Evolutionary conservation across 2,329 filamentous ascomycete species (phyloP).

Genomic region (Davidsoniella eucalypti): DNA sequence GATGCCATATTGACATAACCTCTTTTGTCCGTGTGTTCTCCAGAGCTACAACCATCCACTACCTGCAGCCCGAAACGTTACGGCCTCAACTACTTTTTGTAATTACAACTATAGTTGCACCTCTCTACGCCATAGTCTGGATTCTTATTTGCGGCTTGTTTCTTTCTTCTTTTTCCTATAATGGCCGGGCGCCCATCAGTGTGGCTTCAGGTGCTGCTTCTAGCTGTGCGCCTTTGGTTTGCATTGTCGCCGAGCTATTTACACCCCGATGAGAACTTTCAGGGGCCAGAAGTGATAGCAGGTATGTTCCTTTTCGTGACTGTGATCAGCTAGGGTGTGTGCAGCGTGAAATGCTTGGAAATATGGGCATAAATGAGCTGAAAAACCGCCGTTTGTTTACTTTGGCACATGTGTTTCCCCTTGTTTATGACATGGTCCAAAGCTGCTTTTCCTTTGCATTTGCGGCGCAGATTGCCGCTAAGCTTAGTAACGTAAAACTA

Average conservation of each 20-base stretch:
- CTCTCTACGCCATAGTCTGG: no score
- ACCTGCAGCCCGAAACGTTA: no score
- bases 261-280: slow-evolving; percentile 97
- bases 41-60: no score
- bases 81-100: no score
- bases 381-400: background rate
- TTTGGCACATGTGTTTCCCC: background rate
- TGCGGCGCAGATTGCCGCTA: background rate
- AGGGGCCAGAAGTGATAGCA: slow-evolving; percentile 91
- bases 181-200: slow-evolving; percentile 10
- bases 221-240: slow-evolving; percentile 82
- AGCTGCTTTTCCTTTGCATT: background rate
- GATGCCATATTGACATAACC: no score
- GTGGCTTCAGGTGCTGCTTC: slow-evolving; percentile 41
- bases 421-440: background rate
- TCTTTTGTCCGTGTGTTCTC: no score
- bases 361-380: no score
- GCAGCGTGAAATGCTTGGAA: no score
- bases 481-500: background rate
- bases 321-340: background rate
- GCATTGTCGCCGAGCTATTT: slow-evolving; percentile 90
- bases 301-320: slow-evolving; percentile 39
- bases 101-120: no score
- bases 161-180: background rate
- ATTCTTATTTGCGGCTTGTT: no score